phyloP scores from a whole-genome alignment of 2,329 filamentous ascomycete genomes.

The Trichoderma atroviride region DNA sequence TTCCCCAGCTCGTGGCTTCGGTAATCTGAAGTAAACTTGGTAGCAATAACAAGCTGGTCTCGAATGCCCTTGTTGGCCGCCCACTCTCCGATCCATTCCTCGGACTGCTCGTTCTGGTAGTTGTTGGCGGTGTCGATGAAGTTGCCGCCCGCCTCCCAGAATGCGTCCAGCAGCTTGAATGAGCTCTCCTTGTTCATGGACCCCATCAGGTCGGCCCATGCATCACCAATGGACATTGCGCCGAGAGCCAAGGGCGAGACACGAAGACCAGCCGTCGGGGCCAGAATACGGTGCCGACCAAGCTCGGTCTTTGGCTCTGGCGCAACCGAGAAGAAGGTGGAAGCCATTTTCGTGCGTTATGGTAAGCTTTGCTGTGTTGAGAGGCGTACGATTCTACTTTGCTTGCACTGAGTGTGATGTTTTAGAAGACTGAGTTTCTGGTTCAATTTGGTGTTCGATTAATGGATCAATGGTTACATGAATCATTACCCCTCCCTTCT shows the following conservation, averaged over 20 bases:
- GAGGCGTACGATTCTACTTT: background rate
- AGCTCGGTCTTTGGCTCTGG: conserved; percentile 8
- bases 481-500: background rate
- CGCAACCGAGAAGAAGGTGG: background rate
- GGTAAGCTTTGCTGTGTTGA: background rate
- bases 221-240: conserved; percentile 21
- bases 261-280: background rate
- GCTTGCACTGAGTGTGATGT: background rate
- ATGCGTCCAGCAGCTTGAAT: conserved; percentile 20
- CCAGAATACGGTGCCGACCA: background rate
- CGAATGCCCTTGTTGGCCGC: conserved; percentile 47
- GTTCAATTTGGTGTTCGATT: background rate
- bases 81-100: conserved; percentile 57
- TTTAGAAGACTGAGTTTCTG: background rate
- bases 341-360: background rate
- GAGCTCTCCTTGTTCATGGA: conserved; percentile 15
- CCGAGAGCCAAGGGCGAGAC: conserved; percentile 19
- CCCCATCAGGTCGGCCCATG: conserved; percentile 11
- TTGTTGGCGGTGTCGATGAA: conserved; percentile 62
- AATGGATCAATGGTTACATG: background rate
- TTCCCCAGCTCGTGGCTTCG: conserved; percentile 25
- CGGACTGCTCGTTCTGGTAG: conserved; percentile 55
- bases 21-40: conserved; percentile 51
- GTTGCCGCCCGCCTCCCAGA: conserved; percentile 55
- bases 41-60: conserved; percentile 53